Percentiles rank a stretch among this genome's conserved stretches.
Conservation (phyloP, 108 stramenopile genomes). For the Nitzschia putrida region DNA sequence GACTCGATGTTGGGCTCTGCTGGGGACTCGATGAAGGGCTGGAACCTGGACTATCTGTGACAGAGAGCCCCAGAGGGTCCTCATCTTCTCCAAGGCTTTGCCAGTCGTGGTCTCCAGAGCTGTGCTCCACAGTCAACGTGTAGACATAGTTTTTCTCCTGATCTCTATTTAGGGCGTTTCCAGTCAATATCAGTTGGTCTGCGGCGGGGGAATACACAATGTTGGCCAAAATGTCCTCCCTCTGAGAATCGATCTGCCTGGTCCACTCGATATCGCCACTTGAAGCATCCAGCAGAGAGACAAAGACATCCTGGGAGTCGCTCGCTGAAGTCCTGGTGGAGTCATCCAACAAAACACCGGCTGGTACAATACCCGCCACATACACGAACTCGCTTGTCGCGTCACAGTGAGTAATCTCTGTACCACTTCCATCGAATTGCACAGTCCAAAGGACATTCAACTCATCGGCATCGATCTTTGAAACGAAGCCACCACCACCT, state of each 20-base stretch:
- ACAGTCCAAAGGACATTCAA: slow-evolving; percentile 9
- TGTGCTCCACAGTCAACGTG: neutral
- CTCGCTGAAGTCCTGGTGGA: neutral
- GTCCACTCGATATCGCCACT: slow-evolving; percentile 5
- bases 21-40: too few relatives aligned
- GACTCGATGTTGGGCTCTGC: too few relatives aligned
- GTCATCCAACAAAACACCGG: slow-evolving; percentile 8
- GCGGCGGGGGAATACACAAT: neutral
- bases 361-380: slow-evolving; percentile 15
- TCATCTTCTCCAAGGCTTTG: neutral
- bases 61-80: slow-evolving; percentile 7
- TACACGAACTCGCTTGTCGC: neutral
- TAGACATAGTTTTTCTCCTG: neutral
- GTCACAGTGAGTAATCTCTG: slow-evolving; percentile 8
- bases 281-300: slow-evolving; percentile 8
- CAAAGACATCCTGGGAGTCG: slow-evolving; percentile 17
- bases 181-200: slow-evolving; percentile 5
- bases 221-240: slow-evolving; percentile 5
- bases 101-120: slow-evolving; percentile 23
- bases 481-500: slow-evolving; percentile 20
- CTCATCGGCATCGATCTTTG: slow-evolving; percentile 18
- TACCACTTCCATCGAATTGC: slow-evolving; percentile 14
- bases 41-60: too few relatives aligned
- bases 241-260: slow-evolving; percentile 22
- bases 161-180: slow-evolving; percentile 8